These are phyloP conservation scores for Pyricularia pennisetigena DNA, from an alignment of 2,329 filamentous ascomycete genomes.

Conservation along the genomic window DNA sequence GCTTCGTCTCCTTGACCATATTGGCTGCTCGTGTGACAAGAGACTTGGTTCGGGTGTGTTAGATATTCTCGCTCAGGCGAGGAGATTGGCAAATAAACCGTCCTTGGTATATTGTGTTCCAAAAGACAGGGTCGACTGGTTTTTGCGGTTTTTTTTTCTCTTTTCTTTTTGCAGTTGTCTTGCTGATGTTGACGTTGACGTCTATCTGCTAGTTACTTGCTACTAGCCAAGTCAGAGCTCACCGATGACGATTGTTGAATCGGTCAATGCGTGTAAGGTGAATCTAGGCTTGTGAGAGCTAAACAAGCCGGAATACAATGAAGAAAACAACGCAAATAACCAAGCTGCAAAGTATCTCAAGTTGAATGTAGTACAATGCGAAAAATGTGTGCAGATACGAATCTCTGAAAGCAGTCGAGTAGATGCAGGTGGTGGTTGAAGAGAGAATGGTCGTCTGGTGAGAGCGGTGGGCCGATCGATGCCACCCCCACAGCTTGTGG, in stretches of 20 bases:
- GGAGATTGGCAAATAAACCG: not conserved
- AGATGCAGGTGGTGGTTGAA: not conserved
- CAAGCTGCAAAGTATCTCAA: not conserved
- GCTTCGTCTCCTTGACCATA: constrained; percentile 54
- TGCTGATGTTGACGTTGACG: not conserved
- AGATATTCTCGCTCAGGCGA: not conserved
- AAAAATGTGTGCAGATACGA: not conserved
- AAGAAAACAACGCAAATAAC: not conserved
- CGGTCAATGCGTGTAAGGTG: not conserved
- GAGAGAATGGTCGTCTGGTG: not conserved
- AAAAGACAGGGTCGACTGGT: not conserved
- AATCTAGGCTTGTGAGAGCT: not conserved
- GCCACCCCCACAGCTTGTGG: not conserved
- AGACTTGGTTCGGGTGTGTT: not conserved
- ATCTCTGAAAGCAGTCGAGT: not conserved
- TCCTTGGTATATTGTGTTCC: not conserved
- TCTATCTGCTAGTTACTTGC: not conserved
- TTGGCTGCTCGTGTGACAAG: constrained; percentile 8
- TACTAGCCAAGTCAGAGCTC: not conserved
- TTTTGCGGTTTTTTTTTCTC: too few relatives aligned
- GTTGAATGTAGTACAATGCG: not conserved
- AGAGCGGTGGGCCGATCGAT: not conserved
- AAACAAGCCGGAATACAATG: not conserved
- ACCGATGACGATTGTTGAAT: not conserved
- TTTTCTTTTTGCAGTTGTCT: not conserved